Evolutionary conservation across 139 green algal genomes (phyloP), one percentile per base, ranked within the genome.

Genomic region (Chlamydomonas eustigma): DNA sequence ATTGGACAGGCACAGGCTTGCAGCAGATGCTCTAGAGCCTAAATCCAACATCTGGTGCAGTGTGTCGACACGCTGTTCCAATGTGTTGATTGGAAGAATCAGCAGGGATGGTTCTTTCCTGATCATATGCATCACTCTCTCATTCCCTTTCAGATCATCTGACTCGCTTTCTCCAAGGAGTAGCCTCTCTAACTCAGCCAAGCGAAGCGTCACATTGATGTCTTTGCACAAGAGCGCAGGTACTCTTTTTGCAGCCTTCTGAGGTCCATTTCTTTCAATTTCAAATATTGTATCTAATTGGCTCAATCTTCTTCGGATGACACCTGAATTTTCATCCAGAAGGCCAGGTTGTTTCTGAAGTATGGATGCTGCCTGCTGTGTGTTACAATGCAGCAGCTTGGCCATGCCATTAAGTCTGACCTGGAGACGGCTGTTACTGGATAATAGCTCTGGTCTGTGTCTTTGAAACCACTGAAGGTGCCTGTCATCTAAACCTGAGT

Each of bases 321-420:
- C 34, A 6, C 25, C 18, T 70, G 58, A 32, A 22, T 70, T 28
- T 6, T 37, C 25, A 28, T 70, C 58, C 6, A 70, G 58, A 24
- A 70, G 58, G 25, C 5, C 58, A 5, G 58, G 58, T 28, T 70
- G 58, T 28, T 35, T 70, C 25, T 70, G 58, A 8, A 70, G 24
- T 28, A 22, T 70, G 58, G 24, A 8, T 5, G 58, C 58, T 37
- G 28, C 58, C 58, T 70, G 58, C 58, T 37, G 25, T 8, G 8
- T 70, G 6, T 24, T 70, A 28, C 58, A 70, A 22, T 28, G 6
- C 8, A 70, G 58, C 58, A 70, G 58, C 58, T 70, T 32, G 58
- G 58, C 58, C 8, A 70, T 58, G 44, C 44, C 44, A 18, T 18
- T 12, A 18, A 58, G 12, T 18, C 44, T 12, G 12, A 58, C 18